phyloP scores from a whole-genome alignment of 495 filamentous ascomycete genomes.

The Penicillium riverlandense region DNA sequence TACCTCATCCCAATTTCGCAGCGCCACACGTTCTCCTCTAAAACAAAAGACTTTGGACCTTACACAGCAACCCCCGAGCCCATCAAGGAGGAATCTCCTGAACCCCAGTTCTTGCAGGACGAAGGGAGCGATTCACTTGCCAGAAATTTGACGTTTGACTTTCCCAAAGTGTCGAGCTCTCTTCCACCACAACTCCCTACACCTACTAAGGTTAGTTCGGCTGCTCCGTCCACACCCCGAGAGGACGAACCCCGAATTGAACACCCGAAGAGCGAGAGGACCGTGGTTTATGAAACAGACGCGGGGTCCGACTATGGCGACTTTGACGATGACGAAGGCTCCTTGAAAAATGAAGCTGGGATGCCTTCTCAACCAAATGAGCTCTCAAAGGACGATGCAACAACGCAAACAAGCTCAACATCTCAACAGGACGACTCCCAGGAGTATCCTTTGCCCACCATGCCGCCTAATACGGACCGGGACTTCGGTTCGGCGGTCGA shows the following conservation, averaged over 20 bases:
- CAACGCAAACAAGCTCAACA: conserved; percentile 4
- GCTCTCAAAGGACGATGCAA: neutral
- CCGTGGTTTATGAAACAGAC: conserved; percentile 40
- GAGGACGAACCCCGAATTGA: neutral
- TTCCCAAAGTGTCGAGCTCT: neutral
- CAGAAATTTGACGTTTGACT: conserved; percentile 1
- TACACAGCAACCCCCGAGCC: neutral
- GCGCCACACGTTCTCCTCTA: conserved; percentile 22
- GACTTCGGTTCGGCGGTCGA: conserved; percentile 11
- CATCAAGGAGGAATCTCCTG: conserved; percentile 21
- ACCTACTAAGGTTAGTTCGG: no score
- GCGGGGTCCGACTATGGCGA: conserved; percentile 33
- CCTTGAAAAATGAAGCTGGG: conserved; percentile 1
- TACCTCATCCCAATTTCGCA: conserved; percentile 32
- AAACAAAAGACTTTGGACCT: conserved; percentile 9
- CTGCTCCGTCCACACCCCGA: neutral
- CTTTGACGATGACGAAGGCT: conserved; percentile 10
- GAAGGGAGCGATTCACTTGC: neutral
- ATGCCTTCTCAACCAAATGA: conserved; percentile 7
- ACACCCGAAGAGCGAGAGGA: conserved; percentile 17
- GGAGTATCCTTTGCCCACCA: conserved; percentile 24
- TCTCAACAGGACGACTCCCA: conserved; percentile 23
- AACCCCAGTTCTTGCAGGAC: neutral
- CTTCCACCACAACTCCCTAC: neutral
- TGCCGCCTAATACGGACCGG: conserved; percentile 1